A percentile compares a stretch with the other conserved stretches of the same genome.
Conservation (phyloP, 352 stramenopile species). For the Phytophthora europaea region DNA sequence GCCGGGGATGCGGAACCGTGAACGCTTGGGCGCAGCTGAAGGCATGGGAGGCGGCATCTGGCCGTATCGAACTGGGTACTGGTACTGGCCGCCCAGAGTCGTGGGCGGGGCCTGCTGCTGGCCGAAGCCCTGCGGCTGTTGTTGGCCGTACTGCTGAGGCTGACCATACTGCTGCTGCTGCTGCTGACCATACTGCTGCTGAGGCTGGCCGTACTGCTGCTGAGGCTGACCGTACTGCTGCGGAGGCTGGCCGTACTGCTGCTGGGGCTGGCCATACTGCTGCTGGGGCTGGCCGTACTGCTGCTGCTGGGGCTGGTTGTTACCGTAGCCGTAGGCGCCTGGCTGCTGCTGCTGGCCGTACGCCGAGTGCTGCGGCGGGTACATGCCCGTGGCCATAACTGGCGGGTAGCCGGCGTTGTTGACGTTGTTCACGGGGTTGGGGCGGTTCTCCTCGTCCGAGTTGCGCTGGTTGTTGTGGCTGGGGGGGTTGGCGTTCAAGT, state of each 20-base stretch:
- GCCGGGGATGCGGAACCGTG: constrained; percentile 74
- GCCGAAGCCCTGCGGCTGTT: constrained; percentile 18
- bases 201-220: constrained; percentile 40
- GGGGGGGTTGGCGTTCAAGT: constrained; percentile 57
- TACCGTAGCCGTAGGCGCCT: constrained; percentile 36
- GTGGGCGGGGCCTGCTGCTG: constrained; percentile 43
- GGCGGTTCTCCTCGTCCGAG: constrained; percentile 74
- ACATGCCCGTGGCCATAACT: constrained; percentile 57
- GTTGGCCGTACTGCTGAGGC: constrained; percentile 28
- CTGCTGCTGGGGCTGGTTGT: constrained; percentile 24
- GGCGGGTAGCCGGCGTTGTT: constrained; percentile 50
- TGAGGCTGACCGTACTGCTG: constrained; percentile 27
- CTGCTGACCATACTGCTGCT: constrained; percentile 29
- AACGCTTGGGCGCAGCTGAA: constrained; percentile 65
- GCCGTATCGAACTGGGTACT: constrained; percentile 70
- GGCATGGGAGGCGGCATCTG: constrained; percentile 65
- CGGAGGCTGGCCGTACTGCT: constrained; percentile 38
- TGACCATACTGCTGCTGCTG: constrained; percentile 10
- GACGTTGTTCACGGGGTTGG: constrained; percentile 23
- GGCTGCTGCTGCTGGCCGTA: constrained; percentile 42
- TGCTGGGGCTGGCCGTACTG: constrained; percentile 40
- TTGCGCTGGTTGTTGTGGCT: constrained; percentile 51
- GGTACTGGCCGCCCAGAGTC: constrained; percentile 50
- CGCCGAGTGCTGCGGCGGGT: constrained; percentile 66
- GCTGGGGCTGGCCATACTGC: constrained; percentile 29